phyloP scores from a whole-genome alignment of 106 monocot genomes.

The Acanthochlamys bracteata region DNA sequence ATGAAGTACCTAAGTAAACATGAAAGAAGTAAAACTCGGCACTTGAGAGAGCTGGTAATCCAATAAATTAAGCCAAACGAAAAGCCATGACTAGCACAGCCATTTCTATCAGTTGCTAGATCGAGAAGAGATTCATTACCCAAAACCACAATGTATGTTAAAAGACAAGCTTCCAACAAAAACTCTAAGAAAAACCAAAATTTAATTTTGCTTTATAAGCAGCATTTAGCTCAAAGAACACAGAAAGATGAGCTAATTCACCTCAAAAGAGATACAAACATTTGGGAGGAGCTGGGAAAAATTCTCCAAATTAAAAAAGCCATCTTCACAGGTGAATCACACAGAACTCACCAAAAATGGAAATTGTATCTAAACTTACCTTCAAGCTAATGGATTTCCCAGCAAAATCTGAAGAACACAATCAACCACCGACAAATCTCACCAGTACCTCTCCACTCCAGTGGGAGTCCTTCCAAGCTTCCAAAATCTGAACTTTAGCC shows the following conservation, averaged over 20 bases:
- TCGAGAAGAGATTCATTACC: too few species aligned
- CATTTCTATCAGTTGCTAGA: too few species aligned
- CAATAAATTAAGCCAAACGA: too few species aligned
- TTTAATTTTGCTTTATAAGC: not conserved
- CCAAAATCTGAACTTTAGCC: not conserved
- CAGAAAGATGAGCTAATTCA: slow-evolving; percentile 13
- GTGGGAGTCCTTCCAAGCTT: not conserved
- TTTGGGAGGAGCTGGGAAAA: not conserved
- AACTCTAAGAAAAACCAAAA: not conserved
- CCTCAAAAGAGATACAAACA: slow-evolving; percentile 7
- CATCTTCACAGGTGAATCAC: not conserved
- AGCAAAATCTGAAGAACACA: not conserved
- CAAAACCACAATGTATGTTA: too few species aligned
- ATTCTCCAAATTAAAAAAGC: not conserved
- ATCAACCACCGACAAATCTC: not conserved
- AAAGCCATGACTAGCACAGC: too few species aligned
- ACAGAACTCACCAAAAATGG: not conserved
- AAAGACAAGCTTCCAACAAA: not conserved
- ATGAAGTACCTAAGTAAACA: not conserved
- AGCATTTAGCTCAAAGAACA: not conserved
- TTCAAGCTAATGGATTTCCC: not conserved
- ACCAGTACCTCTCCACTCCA: too few species aligned
- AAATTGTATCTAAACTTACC: not conserved
- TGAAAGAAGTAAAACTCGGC: too few species aligned
- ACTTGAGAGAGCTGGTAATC: too few species aligned